These are phyloP conservation scores for Globisporangium iwayamae DNA, from an alignment of 352 stramenopile species.

Conservation along the genomic window DNA sequence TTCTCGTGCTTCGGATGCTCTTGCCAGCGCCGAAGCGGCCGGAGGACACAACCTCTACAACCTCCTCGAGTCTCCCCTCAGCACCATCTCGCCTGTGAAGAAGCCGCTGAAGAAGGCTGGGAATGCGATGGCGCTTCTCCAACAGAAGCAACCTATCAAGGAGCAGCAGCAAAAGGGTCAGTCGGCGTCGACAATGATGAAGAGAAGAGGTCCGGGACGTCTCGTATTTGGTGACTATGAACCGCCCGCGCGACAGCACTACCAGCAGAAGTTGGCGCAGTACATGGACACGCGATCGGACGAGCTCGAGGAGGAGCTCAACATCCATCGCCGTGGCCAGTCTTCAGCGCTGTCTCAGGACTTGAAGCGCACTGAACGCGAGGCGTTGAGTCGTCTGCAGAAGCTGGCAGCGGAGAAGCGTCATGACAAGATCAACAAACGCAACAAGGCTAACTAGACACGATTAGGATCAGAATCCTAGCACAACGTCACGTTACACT, in stretches of 20 bases:
- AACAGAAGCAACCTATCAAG: slow-evolving; percentile 8
- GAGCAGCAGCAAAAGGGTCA: slow-evolving; percentile 12
- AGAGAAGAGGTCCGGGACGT: slow-evolving; percentile 50
- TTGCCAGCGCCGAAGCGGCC: slow-evolving; percentile 6
- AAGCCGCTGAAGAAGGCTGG: slow-evolving; percentile 23
- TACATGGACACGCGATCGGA: slow-evolving; percentile 69
- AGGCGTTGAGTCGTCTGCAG: slow-evolving; percentile 56
- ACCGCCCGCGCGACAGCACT: slow-evolving; percentile 57
- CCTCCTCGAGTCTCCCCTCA: slow-evolving; percentile 24
- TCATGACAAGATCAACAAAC: slow-evolving; percentile 74
- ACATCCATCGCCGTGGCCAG: slow-evolving; percentile 42
- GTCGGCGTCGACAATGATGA: slow-evolving; percentile 16
- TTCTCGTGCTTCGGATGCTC: background rate
- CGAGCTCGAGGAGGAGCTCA: slow-evolving; percentile 69
- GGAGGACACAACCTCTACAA: slow-evolving; percentile 29
- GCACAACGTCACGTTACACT: background rate
- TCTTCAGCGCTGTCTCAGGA: slow-evolving; percentile 32
- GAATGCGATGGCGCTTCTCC: slow-evolving; percentile 12
- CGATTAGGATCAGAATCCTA: background rate
- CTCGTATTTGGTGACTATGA: slow-evolving; percentile 72
- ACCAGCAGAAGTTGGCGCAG: slow-evolving; percentile 71
- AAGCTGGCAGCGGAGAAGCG: slow-evolving; percentile 73
- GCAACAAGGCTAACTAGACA: slow-evolving; percentile 46
- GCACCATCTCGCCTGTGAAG: slow-evolving; percentile 26
- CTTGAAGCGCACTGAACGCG: slow-evolving; percentile 54